Conservation (phyloP, 768 basidiomycete genomes). For the Pulveroboletus sp. region DNA sequence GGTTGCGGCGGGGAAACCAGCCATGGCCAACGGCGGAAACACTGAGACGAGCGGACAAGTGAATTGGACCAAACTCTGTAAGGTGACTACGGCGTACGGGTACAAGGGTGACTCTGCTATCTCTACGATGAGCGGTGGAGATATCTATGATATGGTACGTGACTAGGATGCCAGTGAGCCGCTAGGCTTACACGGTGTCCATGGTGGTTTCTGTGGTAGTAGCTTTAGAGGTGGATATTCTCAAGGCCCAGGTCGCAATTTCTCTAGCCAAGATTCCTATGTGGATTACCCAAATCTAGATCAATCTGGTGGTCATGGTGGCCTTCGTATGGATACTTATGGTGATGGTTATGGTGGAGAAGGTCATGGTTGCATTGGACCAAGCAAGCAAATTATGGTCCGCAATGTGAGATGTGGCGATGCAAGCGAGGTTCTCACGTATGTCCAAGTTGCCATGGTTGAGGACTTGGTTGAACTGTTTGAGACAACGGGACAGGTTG, state of each 20-base stretch:
- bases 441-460: slow-evolving; percentile 86
- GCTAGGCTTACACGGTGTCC: slow-evolving; percentile 21
- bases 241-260: slow-evolving; percentile 54
- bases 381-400: slow-evolving; percentile 97
- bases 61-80: too few relatives aligned
- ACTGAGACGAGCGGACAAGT: too few relatives aligned
- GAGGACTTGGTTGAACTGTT: slow-evolving; percentile 95
- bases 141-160: too few relatives aligned
- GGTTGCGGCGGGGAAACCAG: slow-evolving; percentile 31
- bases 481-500: slow-evolving; percentile 94
- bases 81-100: too few relatives aligned
- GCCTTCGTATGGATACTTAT: slow-evolving; percentile 35
- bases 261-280: slow-evolving; percentile 86
- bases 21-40: too few relatives aligned
- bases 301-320: slow-evolving; percentile 41
- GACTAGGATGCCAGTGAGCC: too few relatives aligned
- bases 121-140: too few relatives aligned
- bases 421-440: neutral
- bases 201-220: slow-evolving; percentile 50
- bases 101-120: too few relatives aligned
- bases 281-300: slow-evolving; percentile 92
- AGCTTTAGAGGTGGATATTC: slow-evolving; percentile 55
- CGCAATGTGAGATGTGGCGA: slow-evolving; percentile 65
- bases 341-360: slow-evolving; percentile 39
- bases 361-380: slow-evolving; percentile 54